Evolutionary conservation across 202 grass and related monocot species (phyloP).

Genomic region (Musa balbisiana): DNA sequence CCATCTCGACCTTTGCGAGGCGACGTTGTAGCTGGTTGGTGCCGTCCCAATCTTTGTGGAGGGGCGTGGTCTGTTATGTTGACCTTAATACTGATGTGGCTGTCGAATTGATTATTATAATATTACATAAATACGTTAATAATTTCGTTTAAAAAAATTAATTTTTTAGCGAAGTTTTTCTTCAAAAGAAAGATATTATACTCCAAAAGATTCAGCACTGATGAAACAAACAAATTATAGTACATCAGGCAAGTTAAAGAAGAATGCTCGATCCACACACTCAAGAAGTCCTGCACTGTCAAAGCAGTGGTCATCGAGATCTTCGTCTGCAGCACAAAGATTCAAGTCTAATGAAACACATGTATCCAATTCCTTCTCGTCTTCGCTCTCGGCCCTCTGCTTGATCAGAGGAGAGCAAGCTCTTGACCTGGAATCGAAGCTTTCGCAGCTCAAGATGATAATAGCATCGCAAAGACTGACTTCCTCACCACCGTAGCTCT

Average conservation of each 20-base stretch:
- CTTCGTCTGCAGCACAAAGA: conserved; percentile 32
- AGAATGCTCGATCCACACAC: conserved; percentile 62
- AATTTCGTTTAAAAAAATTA: background rate
- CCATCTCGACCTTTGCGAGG: too few relatives aligned
- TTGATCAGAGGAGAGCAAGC: conserved; percentile 29
- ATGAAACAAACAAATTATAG: conserved; percentile 24
- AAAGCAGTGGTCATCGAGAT: background rate
- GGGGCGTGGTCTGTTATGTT: too few relatives aligned
- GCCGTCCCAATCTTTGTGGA: too few relatives aligned
- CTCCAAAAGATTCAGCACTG: background rate
- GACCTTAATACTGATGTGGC: too few relatives aligned
- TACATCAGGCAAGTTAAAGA: conserved; percentile 31
- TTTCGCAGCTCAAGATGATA: conserved; percentile 54
- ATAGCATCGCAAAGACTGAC: conserved; percentile 50
- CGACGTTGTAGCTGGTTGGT: too few relatives aligned
- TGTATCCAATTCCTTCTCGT: conserved; percentile 17
- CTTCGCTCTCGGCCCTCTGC: conserved; percentile 6
- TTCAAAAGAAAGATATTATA: background rate
- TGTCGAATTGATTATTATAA: too few relatives aligned
- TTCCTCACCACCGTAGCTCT: conserved; percentile 29
- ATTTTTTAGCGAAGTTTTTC: background rate
- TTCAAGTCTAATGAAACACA: conserved; percentile 71
- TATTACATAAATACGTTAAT: too few relatives aligned
- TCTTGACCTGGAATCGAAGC: conserved; percentile 34
- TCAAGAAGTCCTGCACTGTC: conserved; percentile 31